Base-by-base conservation (phyloP, 306 rosid genomes). In the Hippophae tibetana region DNA sequence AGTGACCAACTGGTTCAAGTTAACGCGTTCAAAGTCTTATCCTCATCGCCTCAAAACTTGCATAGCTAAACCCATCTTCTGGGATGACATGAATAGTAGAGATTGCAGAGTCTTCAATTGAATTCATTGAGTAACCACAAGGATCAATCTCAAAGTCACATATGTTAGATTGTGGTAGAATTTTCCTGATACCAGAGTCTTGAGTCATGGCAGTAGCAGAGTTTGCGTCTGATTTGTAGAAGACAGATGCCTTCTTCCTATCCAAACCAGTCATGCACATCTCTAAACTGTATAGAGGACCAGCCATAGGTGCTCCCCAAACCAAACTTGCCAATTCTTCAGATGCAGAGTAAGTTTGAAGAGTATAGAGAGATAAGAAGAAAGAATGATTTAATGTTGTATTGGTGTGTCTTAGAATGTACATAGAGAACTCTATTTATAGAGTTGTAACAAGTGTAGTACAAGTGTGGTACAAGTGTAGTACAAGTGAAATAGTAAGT, bases 41-140 rank as follows among this genome's bases (percentile, higher is more conserved):
- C 99, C 99, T n/a, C 41, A 65, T 82, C 1, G 95, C 82, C 75
- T 92, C 99, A 53, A 92, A 92, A 59, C 99, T 92, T 9, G 99
- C 93, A 63, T 88, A 92, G 43, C 99, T 92, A 76, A 92, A 92
- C 27, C 96, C 96, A 46, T 92, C 99, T 81, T 92, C 99, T 0
- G 96, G 99, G 8, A 95, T 92, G 13, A 92, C 84, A 54, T 92
- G 99, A 73, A 92, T 84, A 0, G 99, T 92, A 42, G 96, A 92
- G 52, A 87, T 64, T 13, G 96, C 99, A 56, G 67, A 70, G 6
- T 84, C 93, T 70, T 92, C 96, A 1, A 92, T 80, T 5, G 83
- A 84, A 57, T 92, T 92, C 99, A 92, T 92, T 7, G 99, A 92
- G 64, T 88, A 92, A 1, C 99, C 99, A 54, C 99, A 92, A 0